Evolutionary conservation across 495 filamentous ascomycete genomes (phyloP).

Genomic region (Xylaria acuta): DNA sequence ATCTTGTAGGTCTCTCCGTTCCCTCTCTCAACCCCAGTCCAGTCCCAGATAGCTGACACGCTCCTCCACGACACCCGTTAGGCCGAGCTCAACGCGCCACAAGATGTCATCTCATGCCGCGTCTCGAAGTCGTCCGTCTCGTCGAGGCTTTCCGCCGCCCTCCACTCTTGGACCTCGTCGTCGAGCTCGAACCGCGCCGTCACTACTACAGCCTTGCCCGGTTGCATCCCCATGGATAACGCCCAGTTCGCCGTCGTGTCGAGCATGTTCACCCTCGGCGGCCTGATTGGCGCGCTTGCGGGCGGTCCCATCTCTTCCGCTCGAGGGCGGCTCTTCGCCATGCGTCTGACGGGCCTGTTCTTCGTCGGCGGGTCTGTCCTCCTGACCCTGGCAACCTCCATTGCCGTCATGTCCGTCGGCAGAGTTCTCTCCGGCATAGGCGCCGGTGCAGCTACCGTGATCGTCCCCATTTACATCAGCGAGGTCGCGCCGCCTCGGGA

Average conservation of each 20-base stretch:
- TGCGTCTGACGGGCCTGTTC: constrained; percentile 75
- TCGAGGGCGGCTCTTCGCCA: constrained; percentile 73
- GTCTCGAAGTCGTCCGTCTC: constrained; percentile 61
- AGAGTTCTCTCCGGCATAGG: constrained; percentile 82
- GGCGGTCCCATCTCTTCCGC: constrained; percentile 75
- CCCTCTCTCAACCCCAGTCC: background rate
- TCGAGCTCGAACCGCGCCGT: constrained; percentile 29
- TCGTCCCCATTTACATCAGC: constrained; percentile 95
- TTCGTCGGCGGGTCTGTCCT: constrained; percentile 77
- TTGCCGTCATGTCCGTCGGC: constrained; percentile 71
- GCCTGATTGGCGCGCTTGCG: constrained; percentile 79
- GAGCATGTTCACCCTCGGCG: constrained; percentile 91
- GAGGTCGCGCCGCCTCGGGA: constrained; percentile 82
- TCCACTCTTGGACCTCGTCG: constrained; percentile 39
- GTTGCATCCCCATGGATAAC: constrained; percentile 83
- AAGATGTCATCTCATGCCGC: constrained; percentile 85
- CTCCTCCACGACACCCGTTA: constrained; percentile 42
- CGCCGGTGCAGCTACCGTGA: constrained; percentile 84
- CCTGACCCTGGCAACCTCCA: constrained; percentile 72
- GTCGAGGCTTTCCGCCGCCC: constrained; percentile 37
- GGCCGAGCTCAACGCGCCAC: constrained; percentile 94
- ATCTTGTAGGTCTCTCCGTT: constrained; percentile 68
- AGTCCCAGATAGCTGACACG: background rate
- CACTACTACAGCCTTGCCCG: constrained; percentile 54
- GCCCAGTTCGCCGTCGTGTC: constrained; percentile 80